Evolutionary conservation across 345 rosid genomes (phyloP).

Genomic region (Schrenkiella parvula): DNA sequence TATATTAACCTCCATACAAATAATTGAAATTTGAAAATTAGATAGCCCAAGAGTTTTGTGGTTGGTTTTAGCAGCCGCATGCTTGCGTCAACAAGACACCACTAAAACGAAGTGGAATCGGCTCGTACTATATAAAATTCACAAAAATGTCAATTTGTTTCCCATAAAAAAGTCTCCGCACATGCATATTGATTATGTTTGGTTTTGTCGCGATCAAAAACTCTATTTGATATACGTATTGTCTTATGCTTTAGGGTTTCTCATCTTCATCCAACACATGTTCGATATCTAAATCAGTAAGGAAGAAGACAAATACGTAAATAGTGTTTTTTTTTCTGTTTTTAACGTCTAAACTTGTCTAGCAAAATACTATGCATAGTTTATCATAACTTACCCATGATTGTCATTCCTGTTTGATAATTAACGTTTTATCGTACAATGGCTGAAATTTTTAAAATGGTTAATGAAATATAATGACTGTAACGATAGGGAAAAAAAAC

Average conservation of each 20-base stretch:
- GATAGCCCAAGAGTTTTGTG: neutral
- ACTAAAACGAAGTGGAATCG: conserved; percentile 14
- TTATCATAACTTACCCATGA: neutral
- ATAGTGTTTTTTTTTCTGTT: too few relatives aligned
- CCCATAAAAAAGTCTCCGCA: neutral
- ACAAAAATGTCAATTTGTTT: neutral
- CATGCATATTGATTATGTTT: conserved; percentile 5
- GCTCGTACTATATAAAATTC: conserved; percentile 1
- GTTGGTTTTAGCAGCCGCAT: conserved; percentile 13
- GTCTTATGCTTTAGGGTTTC: neutral
- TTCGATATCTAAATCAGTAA: neutral
- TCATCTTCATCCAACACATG: neutral
- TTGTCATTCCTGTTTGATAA: neutral
- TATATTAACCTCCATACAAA: neutral
- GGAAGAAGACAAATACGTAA: too few relatives aligned
- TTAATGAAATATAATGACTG: neutral
- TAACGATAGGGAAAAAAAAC: neutral
- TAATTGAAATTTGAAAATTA: neutral
- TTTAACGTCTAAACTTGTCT: neutral
- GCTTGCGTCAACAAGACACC: conserved; percentile 25
- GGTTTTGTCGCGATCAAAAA: neutral
- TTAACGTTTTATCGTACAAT: neutral
- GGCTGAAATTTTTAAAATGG: neutral
- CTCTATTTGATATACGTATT: neutral
- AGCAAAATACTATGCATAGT: neutral